These are phyloP conservation scores for Fusarium phyllophilum DNA, from an alignment of 2,329 filamentous ascomycete genomes.

Conservation along the genomic window DNA sequence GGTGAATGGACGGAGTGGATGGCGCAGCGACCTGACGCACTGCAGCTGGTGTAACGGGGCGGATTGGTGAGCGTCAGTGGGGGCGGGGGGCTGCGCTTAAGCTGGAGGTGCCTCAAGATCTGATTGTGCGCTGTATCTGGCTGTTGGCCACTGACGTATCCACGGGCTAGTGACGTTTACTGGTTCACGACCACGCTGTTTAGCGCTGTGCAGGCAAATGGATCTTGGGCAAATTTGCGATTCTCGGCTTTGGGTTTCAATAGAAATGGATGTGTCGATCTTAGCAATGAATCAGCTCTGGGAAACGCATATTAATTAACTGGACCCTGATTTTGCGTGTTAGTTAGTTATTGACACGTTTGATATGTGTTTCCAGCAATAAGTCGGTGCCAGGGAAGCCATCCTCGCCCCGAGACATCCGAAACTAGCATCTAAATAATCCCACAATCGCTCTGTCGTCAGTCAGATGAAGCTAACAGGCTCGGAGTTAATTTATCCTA, in stretches of 20 bases:
- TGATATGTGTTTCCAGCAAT: neutral
- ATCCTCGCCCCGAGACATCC: conserved; percentile 24
- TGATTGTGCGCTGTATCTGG: conserved; percentile 10
- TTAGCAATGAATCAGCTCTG: neutral
- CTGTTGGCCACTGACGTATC: conserved; percentile 36
- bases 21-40: neutral
- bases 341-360: neutral
- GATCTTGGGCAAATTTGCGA: conserved; percentile 8
- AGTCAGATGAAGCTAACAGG: conserved; percentile 2
- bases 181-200: conserved; percentile 16
- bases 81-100: conserved; percentile 35
- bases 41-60: conserved; percentile 5
- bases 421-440: neutral
- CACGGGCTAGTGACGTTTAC: conserved; percentile 27
- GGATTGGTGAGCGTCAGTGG: conserved; percentile 27
- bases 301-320: neutral
- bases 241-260: conserved; percentile 7
- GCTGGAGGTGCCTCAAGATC: conserved; percentile 8
- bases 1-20: conserved; percentile 8
- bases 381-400: neutral
- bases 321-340: neutral
- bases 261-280: conserved; percentile 4
- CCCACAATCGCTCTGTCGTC: neutral
- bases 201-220: conserved; percentile 28
- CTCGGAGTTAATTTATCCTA: conserved; percentile 1